A percentile compares a stretch with the other conserved stretches of the same genome.
These are phyloP conservation scores for Aegilops speltoides DNA, from an alignment of 176 grass and related monocot species.

Conservation along the genomic window DNA sequence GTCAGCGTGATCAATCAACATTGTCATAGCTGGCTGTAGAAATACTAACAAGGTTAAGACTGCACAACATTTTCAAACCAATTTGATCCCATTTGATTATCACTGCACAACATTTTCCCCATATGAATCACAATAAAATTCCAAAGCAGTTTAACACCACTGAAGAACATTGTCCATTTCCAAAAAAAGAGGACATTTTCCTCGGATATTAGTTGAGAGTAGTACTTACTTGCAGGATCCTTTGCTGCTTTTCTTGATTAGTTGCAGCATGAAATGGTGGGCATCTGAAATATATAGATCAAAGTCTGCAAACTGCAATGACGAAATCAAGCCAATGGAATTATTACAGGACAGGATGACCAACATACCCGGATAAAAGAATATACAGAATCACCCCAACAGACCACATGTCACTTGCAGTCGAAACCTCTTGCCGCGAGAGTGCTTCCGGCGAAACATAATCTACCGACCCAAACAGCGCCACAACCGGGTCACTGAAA, in stretches of 20 bases:
- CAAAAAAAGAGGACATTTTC: neutral
- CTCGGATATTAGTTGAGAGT: neutral
- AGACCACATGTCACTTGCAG: constrained; percentile 78
- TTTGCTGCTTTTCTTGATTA: constrained; percentile 67
- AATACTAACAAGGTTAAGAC: neutral
- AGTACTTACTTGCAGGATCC: constrained; percentile 59
- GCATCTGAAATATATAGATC: constrained; percentile 40
- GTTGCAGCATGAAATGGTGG: constrained; percentile 67
- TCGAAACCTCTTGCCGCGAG: constrained; percentile 50
- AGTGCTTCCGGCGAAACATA: constrained; percentile 76
- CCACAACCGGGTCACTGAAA: constrained; percentile 58
- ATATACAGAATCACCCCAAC: constrained; percentile 78
- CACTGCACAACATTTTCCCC: neutral
- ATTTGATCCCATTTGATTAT: too few relatives aligned
- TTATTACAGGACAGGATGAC: constrained; percentile 5
- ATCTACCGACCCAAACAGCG: constrained; percentile 67
- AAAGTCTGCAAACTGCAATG: neutral
- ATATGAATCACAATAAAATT: constrained; percentile 10
- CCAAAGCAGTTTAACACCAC: neutral
- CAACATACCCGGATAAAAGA: constrained; percentile 66
- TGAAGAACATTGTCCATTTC: neutral
- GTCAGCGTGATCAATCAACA: neutral
- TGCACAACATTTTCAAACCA: too few relatives aligned
- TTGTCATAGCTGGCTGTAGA: neutral
- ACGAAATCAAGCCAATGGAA: constrained; percentile 16